These are phyloP conservation scores for Posidonia oceanica DNA, from an alignment of 116 monocot species.

Conservation along the genomic window DNA sequence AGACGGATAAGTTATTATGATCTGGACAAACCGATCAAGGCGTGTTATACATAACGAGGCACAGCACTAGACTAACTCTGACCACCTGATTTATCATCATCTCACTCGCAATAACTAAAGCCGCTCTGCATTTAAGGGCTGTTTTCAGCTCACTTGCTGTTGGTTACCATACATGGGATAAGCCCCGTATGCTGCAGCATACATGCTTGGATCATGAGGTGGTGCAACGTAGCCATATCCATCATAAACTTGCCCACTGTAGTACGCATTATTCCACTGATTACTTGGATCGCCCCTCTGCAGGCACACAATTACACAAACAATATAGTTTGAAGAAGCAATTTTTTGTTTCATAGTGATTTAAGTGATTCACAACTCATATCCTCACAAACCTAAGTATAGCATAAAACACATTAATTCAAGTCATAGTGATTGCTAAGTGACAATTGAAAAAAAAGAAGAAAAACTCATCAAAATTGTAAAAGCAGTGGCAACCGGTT, in stretches of 20 bases:
- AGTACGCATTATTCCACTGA: slow-evolving; percentile 46
- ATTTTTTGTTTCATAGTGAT: background rate
- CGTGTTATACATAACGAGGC: background rate
- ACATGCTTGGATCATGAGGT: slow-evolving; percentile 50
- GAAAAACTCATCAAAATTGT: too few species aligned
- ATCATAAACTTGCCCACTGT: slow-evolving; percentile 38
- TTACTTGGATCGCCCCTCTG: slow-evolving; percentile 44
- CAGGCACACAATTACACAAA: background rate
- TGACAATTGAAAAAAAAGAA: too few species aligned
- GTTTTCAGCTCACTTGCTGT: slow-evolving; percentile 59
- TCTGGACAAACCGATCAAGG: background rate
- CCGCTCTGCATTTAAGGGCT: background rate
- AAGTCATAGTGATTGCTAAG: too few species aligned
- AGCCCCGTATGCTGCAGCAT: slow-evolving; percentile 52
- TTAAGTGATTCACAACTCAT: background rate
- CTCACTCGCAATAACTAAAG: background rate
- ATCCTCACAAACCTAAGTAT: too few species aligned
- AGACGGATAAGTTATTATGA: background rate
- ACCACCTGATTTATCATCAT: background rate
- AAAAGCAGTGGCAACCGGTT: too few species aligned
- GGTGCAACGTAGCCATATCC: slow-evolving; percentile 50
- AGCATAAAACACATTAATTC: too few species aligned
- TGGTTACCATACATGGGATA: slow-evolving; percentile 61
- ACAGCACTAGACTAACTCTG: background rate
- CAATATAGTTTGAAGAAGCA: background rate